Evolutionary conservation across 768 basidiomycete genomes (phyloP).

Genomic region (Symmetrospora coprosmae): DNA sequence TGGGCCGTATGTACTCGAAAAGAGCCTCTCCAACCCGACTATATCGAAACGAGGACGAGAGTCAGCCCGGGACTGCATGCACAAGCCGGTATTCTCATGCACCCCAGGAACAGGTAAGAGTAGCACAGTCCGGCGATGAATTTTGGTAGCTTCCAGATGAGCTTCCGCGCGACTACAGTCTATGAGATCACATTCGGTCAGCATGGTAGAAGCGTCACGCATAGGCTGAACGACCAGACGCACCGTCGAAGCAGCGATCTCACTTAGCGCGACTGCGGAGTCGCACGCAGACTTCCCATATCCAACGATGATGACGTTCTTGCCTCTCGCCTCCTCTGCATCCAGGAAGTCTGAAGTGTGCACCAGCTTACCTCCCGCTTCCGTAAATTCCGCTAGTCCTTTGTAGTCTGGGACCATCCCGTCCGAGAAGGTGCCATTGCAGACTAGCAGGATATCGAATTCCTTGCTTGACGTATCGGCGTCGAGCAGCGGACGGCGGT

Average conservation of each 20-base stretch:
- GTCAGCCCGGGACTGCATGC: too few relatives aligned
- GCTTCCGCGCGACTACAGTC: constrained; percentile 16
- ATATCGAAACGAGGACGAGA: too few relatives aligned
- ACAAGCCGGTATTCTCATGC: too few relatives aligned
- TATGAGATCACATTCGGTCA: not conserved
- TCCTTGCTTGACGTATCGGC: not conserved
- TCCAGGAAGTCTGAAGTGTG: constrained; percentile 16
- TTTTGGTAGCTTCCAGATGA: constrained; percentile 20
- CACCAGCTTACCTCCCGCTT: constrained; percentile 1
- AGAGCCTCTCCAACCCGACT: constrained; percentile 5
- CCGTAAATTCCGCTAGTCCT: constrained; percentile 5
- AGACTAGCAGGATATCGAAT: constrained; percentile 11
- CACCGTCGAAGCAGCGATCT: constrained; percentile 3
- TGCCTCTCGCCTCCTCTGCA: not conserved
- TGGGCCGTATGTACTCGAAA: constrained; percentile 13
- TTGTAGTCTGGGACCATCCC: constrained; percentile 3
- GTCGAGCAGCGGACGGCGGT: not conserved
- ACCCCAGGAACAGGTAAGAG: constrained; percentile 15
- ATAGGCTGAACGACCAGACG: too few relatives aligned
- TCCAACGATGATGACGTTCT: constrained; percentile 14
- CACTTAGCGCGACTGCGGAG: constrained; percentile 8
- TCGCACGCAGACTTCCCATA: constrained; percentile 19
- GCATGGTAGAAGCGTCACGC: too few relatives aligned
- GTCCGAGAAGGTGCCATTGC: constrained; percentile 18
- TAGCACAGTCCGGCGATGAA: constrained; percentile 19